A percentile compares a stretch with the other conserved stretches of the same genome.
Conservation (phyloP, 1,139 yeast species). For the Lodderomyces beijingensis region DNA sequence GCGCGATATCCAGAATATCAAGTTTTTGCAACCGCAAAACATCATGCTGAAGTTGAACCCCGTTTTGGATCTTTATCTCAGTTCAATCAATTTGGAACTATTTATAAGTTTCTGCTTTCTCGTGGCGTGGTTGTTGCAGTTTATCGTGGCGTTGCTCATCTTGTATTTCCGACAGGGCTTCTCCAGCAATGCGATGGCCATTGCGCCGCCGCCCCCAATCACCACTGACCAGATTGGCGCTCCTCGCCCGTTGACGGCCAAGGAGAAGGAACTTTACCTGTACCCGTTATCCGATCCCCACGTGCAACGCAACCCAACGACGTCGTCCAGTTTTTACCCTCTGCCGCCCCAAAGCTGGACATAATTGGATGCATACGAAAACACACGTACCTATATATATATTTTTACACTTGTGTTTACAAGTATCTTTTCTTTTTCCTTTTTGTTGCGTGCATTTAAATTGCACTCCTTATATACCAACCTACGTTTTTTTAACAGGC, state of each 20-base stretch:
- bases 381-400: constrained; percentile 1
- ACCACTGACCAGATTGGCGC: constrained; percentile 18
- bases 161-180: constrained; percentile 6
- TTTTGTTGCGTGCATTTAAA: no score
- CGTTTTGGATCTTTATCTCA: constrained; percentile 26
- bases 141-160: constrained; percentile 29
- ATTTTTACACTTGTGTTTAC: not conserved
- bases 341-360: constrained; percentile 4
- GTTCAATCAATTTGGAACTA: constrained; percentile 41
- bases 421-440: no score
- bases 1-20: constrained; percentile 7
- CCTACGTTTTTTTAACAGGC: constrained; percentile 34
- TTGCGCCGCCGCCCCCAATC: not conserved
- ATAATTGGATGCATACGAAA: no score
- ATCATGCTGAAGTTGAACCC: constrained; percentile 14
- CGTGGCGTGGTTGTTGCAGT: constrained; percentile 46
- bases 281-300: constrained; percentile 21
- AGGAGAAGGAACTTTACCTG: constrained; percentile 25
- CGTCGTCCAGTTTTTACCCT: constrained; percentile 10
- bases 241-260: constrained; percentile 28
- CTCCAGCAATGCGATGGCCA: not conserved
- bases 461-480: no score
- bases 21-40: constrained; percentile 7
- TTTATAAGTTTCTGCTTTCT: constrained; percentile 40
- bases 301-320: not conserved